Base-by-base conservation (phyloP, 2,329 filamentous ascomycete species). In the Metarhizium guizhouense region DNA sequence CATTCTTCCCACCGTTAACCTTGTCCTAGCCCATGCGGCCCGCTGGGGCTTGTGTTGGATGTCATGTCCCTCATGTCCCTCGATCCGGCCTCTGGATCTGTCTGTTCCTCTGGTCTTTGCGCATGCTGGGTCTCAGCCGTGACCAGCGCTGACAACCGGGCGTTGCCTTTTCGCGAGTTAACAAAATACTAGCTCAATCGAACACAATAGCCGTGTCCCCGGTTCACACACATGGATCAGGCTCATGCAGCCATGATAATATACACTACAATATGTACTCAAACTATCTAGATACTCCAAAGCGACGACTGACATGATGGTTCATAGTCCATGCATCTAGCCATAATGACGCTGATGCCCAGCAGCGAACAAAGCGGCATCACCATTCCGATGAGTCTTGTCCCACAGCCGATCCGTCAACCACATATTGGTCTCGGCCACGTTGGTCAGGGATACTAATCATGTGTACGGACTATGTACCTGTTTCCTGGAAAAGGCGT, bases 291-390 rank as follows among this genome's bases (percentile, higher is more conserved):
- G 29, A 14, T 30, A 40, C 48, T 40, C 20, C 45, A 14, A 38
- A 18, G 20, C 36, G 51, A 42, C 38, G 16, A 20, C 51, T 45
- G 45, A 30, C 45, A 20, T 30, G 32, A 51, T 38, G 34, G 16
- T 38, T 50, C 52, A 32, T 30, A 11, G 52, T 32, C 42, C 47
- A 56, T 53, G 56, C 51, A 51, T 29, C 53, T 52, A 16, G 5
- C 25, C 56, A 57, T 38, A 32, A 55, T 42, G 45, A 42, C 42
- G 20, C 48, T 53, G n/a, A 55, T 53, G 55, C 36, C 48, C 30
- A 48, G 42, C 16, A 36, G 51, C 40, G 50, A 55, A 25, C 47
- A 48, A 54, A 43, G 42, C 50, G 47, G 50, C 51, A 34, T 53
- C 51, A 34, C 36, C 16, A 47, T 45, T 50, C 53, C 51, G 47